These are phyloP conservation scores for Leptomonas seymouri DNA, from an alignment of 208 protist species.

Conservation along the genomic window DNA sequence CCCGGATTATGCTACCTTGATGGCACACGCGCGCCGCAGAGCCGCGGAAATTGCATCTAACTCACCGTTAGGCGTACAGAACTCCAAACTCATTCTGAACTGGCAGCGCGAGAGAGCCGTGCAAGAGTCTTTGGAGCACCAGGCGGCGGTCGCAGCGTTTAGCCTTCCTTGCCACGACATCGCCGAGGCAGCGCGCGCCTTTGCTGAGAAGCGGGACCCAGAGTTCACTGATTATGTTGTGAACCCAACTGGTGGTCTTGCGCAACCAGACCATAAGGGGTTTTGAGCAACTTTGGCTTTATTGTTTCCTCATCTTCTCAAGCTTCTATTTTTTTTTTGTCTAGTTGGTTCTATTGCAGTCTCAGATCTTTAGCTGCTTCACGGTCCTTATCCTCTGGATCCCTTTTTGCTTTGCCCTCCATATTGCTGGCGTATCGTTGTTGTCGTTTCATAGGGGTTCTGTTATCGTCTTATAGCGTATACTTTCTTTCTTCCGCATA, in stretches of 20 bases:
- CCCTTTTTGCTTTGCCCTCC: no score
- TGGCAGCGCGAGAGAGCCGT: slow-evolving; percentile 41
- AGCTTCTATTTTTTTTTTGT: background rate
- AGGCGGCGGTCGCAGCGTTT: slow-evolving; percentile 59
- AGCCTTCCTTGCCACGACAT: slow-evolving; percentile 72
- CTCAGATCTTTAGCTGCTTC: no score
- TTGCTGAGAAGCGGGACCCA: slow-evolving; percentile 51
- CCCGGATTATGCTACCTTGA: slow-evolving; percentile 42
- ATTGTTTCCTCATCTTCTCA: background rate
- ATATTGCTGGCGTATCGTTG: no score
- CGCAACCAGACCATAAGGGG: slow-evolving; percentile 1
- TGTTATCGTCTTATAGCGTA: no score
- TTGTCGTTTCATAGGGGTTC: no score
- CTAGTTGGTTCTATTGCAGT: no score
- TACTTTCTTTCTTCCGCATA: no score
- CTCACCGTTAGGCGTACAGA: slow-evolving; percentile 76
- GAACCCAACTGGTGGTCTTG: slow-evolving; percentile 14
- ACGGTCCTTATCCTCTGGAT: no score
- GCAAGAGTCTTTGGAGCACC: slow-evolving; percentile 59
- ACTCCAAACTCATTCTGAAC: slow-evolving; percentile 76
- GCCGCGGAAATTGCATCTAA: slow-evolving; percentile 57
- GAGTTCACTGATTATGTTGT: slow-evolving; percentile 70
- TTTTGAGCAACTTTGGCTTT: background rate
- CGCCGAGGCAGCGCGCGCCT: slow-evolving; percentile 45
- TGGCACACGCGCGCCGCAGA: slow-evolving; percentile 39